phyloP scores from a whole-genome alignment of 2,329 filamentous ascomycete species.

The Apiospora phragmitis region DNA sequence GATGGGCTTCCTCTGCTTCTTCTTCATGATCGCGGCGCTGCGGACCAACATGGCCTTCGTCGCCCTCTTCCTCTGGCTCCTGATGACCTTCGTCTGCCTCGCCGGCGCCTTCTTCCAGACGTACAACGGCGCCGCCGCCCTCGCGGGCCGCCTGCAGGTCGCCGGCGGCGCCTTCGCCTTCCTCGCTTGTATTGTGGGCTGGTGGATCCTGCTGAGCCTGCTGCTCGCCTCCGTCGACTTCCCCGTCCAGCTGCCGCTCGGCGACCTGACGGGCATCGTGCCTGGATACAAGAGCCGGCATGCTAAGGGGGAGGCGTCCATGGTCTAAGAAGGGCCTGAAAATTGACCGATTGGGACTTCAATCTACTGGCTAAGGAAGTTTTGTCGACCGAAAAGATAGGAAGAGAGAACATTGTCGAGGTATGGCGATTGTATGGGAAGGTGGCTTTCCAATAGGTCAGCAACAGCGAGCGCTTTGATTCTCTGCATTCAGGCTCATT shows the following conservation, averaged over 20 bases:
- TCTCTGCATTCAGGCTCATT: not conserved
- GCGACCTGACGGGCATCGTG: not conserved
- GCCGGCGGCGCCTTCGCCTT: not conserved
- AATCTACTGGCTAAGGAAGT: too few relatives aligned
- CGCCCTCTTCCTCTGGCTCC: not conserved
- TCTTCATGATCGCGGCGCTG: not conserved
- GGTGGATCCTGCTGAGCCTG: conserved; percentile 1
- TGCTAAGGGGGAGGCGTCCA: not conserved
- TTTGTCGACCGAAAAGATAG: not conserved
- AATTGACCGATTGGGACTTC: not conserved
- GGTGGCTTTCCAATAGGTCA: not conserved
- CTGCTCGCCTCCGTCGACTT: not conserved
- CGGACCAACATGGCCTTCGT: conserved; percentile 1
- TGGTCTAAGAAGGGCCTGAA: not conserved
- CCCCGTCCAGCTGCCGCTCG: not conserved
- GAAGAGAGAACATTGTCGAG: not conserved
- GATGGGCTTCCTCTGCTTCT: not conserved
- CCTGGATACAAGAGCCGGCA: not conserved
- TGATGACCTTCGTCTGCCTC: not conserved
- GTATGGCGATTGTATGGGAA: not conserved
- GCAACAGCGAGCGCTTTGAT: not conserved
- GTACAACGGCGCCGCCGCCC: not conserved
- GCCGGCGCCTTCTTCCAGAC: not conserved
- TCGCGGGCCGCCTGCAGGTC: not conserved
- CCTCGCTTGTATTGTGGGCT: not conserved